Conservation (phyloP, 495 filamentous ascomycete genomes). For the Penicillium dipodomyicola region DNA sequence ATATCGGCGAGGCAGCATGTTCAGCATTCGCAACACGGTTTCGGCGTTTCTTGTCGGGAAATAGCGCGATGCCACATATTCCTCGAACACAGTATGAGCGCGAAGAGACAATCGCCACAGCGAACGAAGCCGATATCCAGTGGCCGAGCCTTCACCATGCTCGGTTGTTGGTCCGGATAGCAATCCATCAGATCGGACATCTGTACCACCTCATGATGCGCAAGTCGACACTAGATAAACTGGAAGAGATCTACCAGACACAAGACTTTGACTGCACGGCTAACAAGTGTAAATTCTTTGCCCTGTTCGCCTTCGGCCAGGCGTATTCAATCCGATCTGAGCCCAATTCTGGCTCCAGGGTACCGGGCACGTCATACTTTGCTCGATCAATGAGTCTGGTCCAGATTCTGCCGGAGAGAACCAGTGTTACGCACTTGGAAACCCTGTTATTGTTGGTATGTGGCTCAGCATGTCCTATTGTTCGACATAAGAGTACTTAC, state of each 20-base stretch:
- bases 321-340: slow-evolving; percentile 42
- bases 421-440: slow-evolving; percentile 44
- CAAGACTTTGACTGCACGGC: slow-evolving; percentile 34
- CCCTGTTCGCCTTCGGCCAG: slow-evolving; percentile 45
- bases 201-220: slow-evolving; percentile 45
- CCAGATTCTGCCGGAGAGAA: slow-evolving; percentile 43
- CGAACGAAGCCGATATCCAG: slow-evolving; percentile 31
- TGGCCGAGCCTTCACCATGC: slow-evolving; percentile 46
- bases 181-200: slow-evolving; percentile 40
- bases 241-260: slow-evolving; percentile 44
- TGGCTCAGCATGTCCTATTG: neutral
- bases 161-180: slow-evolving; percentile 41
- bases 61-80: slow-evolving; percentile 40
- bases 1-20: slow-evolving; percentile 46
- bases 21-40: slow-evolving; percentile 49
- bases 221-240: slow-evolving; percentile 42
- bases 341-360: slow-evolving; percentile 32
- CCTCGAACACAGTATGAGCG: slow-evolving; percentile 42
- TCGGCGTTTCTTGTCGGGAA: slow-evolving; percentile 42
- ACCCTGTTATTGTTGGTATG: slow-evolving; percentile 41
- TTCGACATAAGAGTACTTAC: neutral
- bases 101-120: slow-evolving; percentile 36
- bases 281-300: slow-evolving; percentile 47
- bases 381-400: slow-evolving; percentile 42
- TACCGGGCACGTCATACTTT: slow-evolving; percentile 47